A percentile compares a stretch with the other conserved stretches of the same genome.
Conservation (phyloP, 257 asterid species). For the Coffea canephora region DNA sequence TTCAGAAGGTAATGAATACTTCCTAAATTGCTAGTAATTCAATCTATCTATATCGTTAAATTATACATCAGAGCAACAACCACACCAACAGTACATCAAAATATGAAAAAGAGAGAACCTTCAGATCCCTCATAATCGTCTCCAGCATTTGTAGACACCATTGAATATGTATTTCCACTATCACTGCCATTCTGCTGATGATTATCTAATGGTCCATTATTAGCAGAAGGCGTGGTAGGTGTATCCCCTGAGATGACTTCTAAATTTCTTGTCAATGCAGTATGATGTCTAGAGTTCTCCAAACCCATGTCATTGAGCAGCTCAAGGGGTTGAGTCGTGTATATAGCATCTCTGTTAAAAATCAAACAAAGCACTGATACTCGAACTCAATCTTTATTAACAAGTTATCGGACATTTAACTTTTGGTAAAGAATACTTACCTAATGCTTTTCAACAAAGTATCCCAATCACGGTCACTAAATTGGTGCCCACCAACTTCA, state of each 20-base stretch:
- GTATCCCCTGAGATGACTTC: conserved; percentile 41
- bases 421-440: conserved; percentile 31
- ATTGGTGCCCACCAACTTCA: conserved; percentile 99
- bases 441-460: conserved; percentile 91
- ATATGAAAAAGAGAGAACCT: conserved; percentile 49
- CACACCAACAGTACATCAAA: conserved; percentile 7
- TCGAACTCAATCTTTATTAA: conserved; percentile 13
- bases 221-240: conserved; percentile 26
- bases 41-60: not conserved
- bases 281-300: conserved; percentile 57
- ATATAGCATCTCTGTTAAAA: conserved; percentile 84
- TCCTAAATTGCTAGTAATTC: not conserved
- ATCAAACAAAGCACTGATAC: conserved; percentile 25
- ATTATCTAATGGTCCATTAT: conserved; percentile 33
- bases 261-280: conserved; percentile 40
- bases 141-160: conserved; percentile 30
- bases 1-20: not conserved
- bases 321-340: conserved; percentile 97
- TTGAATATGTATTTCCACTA: conserved; percentile 45
- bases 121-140: conserved; percentile 75
- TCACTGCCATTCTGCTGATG: conserved; percentile 39
- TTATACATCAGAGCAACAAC: not conserved
- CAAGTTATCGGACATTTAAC: conserved; percentile 8
- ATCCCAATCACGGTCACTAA: conserved; percentile 90
- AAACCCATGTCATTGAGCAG: conserved; percentile 85